phyloP scores from a whole-genome alignment of 257 asterid species.

The Przewalskia tangutica region DNA sequence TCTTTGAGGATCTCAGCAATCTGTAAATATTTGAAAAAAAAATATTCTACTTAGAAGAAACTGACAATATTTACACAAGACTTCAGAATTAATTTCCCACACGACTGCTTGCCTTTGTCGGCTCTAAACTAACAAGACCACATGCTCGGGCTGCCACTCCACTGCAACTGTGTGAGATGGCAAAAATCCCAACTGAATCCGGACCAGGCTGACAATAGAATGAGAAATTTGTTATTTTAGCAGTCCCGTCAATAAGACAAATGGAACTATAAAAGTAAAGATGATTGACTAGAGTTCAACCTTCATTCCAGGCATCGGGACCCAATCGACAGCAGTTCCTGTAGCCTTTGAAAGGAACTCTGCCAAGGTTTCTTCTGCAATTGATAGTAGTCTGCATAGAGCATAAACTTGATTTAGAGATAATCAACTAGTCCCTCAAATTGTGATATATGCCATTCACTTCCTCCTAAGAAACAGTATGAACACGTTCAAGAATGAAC shows the following conservation, averaged over 20 bases:
- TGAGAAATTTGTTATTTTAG: slow-evolving; percentile 5
- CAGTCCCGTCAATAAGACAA: background rate
- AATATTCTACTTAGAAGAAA: background rate
- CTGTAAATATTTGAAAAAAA: slow-evolving; percentile 20
- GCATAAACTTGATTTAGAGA: background rate
- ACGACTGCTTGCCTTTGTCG: slow-evolving; percentile 50
- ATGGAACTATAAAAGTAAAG: background rate
- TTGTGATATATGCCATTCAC: background rate
- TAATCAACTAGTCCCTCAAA: background rate
- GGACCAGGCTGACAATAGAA: slow-evolving; percentile 91
- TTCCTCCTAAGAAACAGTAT: background rate
- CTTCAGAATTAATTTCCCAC: background rate
- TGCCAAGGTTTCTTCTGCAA: slow-evolving; percentile 97
- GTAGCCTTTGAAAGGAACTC: slow-evolving; percentile 99
- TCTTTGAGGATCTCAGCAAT: slow-evolving; percentile 97
- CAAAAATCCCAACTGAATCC: slow-evolving; percentile 99
- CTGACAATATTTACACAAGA: background rate
- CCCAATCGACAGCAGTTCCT: slow-evolving; percentile 99
- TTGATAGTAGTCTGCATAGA: slow-evolving; percentile 74
- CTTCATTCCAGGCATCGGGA: slow-evolving; percentile 99
- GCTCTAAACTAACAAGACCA: slow-evolving; percentile 97
- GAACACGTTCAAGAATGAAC: background rate
- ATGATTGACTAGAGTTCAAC: slow-evolving; percentile 19
- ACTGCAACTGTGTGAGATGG: slow-evolving; percentile 81
- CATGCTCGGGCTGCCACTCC: slow-evolving; percentile 99